Base-by-base conservation (phyloP, 2,329 filamentous ascomycete species). In the Sporothrix mexicana region DNA sequence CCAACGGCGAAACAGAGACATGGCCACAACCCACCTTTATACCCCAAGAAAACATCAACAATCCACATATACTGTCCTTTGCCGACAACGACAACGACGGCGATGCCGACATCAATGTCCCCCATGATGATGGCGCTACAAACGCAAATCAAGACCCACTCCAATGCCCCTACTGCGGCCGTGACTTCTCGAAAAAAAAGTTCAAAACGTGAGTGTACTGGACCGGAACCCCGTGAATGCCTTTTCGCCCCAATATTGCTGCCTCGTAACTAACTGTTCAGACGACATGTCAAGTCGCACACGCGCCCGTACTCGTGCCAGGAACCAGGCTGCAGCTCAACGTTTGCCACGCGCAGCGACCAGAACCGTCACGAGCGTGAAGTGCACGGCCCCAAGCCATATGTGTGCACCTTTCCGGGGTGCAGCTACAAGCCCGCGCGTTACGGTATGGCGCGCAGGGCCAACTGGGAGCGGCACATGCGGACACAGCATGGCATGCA, bases 381-480 rank as follows among this genome's bases (percentile, higher is more conserved):
- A 13, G 49, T 45, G 3, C 68, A 70, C 9, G 41, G 68, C 10
- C n/a, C 51, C 7, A 41, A 30, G 12, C 51, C 5, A 41, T 70
- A 70, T 47, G 13, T 47, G 8, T 70, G 68, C n/a, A 23, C 41
- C 1, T 59, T 47, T n/a, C 36, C 68, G 9, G 68, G 68, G 51
- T 70, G 68, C 23, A 59, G 10, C n/a, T 30, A 10, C 68, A 70
- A 70, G 17, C 17, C 68, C 15, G 68, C 68, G 23, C 51, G 68
- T 8, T 51, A 70, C 1, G 68, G 68, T 12, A 59, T 47, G 53
- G 41, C 68, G 36, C 68, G 68, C n/a, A 70, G 12, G 51, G 68
- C 30, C 4, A 70, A 70, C 9, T 23, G n/a, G 49, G 17, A 47
- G 23, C 45, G 68, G 36, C 59, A 70, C 12, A 70, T 70, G 68